Percentiles rank a stretch among this genome's conserved stretches.
Evolutionary conservation across 73 alveolate species (phyloP).

Genomic region (Blepharisma japonicum): DNA sequence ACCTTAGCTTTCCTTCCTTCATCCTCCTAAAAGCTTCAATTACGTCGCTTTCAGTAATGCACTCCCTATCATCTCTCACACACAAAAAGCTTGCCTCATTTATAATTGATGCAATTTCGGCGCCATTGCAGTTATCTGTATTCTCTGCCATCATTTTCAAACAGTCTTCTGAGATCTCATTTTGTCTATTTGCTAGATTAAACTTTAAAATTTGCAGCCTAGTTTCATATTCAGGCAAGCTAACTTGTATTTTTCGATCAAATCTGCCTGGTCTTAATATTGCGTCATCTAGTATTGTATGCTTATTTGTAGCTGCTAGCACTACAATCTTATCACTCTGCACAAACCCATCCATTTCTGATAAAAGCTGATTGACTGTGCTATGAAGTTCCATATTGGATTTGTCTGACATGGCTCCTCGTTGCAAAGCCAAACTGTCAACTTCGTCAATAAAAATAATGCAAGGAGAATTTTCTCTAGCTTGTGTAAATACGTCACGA

Average conservation of each 20-base stretch:
- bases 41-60: too few species aligned
- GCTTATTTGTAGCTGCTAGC: conserved; percentile 89
- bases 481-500: conserved; percentile 81
- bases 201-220: conserved; percentile 64
- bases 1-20: too few species aligned
- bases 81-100: too few species aligned
- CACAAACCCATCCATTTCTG: conserved; percentile 91
- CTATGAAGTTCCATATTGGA: conserved; percentile 39
- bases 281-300: conserved; percentile 78
- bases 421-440: conserved; percentile 76
- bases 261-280: conserved; percentile 93
- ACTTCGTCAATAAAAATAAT: conserved; percentile 92
- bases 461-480: conserved; percentile 79
- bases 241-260: conserved; percentile 77
- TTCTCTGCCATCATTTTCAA: too few species aligned
- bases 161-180: too few species aligned
- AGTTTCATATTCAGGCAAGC: conserved; percentile 68
- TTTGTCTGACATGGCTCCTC: conserved; percentile 47
- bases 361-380: conserved; percentile 56
- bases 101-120: too few species aligned
- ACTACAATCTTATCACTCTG: conserved; percentile 71
- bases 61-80: too few species aligned
- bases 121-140: too few species aligned
- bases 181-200: conserved; percentile 37
- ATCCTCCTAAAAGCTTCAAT: too few species aligned